Evolutionary conservation across 139 green algal species (phyloP).

Genomic region (Desmodesmus armatus): DNA sequence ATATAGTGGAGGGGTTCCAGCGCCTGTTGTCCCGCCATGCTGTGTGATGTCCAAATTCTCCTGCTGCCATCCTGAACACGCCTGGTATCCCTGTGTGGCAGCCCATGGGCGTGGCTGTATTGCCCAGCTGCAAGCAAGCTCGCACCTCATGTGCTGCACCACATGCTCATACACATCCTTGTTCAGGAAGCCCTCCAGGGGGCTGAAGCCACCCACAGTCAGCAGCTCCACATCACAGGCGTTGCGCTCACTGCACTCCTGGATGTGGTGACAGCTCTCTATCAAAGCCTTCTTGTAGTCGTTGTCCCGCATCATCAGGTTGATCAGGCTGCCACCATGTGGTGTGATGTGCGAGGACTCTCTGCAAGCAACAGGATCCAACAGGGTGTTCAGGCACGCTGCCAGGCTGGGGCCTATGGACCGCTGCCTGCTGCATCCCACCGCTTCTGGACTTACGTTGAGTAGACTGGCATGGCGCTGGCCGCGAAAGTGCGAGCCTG

Average conservation of each 20-base stretch:
- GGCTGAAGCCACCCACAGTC: constrained; percentile 87
- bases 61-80: no score
- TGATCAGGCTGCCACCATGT: constrained; percentile 80
- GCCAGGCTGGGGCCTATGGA: neutral
- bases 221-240: constrained; percentile 96
- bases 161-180: constrained; percentile 83
- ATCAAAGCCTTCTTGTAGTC: constrained; percentile 59
- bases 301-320: constrained; percentile 73
- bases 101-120: neutral
- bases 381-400: no score
- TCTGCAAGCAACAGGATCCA: constrained; percentile 20
- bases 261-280: constrained; percentile 50
- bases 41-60: no score
- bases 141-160: constrained; percentile 80
- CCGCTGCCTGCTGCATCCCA: neutral
- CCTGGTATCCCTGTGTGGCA: no score
- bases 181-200: constrained; percentile 90
- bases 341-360: constrained; percentile 63
- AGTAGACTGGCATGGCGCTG: constrained; percentile 33
- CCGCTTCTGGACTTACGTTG: constrained; percentile 8
- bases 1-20: no score
- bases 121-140: no score
- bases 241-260: constrained; percentile 87
- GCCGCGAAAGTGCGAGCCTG: constrained; percentile 21
- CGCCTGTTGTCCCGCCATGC: no score